These are phyloP conservation scores for Kodamaea restingae DNA, from an alignment of 805 yeast species.

Conservation along the genomic window DNA sequence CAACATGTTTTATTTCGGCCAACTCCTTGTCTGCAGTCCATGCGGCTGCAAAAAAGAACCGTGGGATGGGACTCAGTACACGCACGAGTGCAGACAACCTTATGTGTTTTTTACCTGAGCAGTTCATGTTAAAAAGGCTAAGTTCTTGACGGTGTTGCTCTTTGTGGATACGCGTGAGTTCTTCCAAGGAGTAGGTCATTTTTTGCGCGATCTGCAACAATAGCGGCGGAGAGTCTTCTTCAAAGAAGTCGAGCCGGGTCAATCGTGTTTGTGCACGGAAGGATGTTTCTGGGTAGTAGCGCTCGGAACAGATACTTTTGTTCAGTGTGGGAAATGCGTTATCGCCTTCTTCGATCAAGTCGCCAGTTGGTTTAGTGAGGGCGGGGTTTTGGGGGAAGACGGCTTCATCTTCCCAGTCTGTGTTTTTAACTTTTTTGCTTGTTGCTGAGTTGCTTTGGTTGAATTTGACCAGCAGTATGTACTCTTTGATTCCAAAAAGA, in stretches of 20 bases:
- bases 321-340: not conserved
- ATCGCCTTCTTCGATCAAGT: slow-evolving; percentile 9
- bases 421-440: slow-evolving; percentile 17
- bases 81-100: slow-evolving; percentile 11
- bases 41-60: slow-evolving; percentile 8
- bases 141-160: not conserved
- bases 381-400: not conserved
- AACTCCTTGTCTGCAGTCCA: slow-evolving; percentile 12
- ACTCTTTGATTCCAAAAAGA: slow-evolving; percentile 25
- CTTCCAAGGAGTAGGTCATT: not conserved
- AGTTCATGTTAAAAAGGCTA: not conserved
- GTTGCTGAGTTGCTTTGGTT: slow-evolving; percentile 13
- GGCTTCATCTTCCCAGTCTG: slow-evolving; percentile 1
- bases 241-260: not conserved
- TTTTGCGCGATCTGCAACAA: not conserved
- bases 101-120: slow-evolving; percentile 4
- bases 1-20: slow-evolving; percentile 12
- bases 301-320: no score
- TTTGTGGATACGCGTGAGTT: not conserved
- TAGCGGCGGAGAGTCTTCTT: not conserved
- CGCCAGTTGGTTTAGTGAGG: slow-evolving; percentile 10
- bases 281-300: not conserved
- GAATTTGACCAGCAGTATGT: slow-evolving; percentile 13
- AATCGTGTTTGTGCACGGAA: not conserved
- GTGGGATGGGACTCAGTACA: slow-evolving; percentile 14